Evolutionary conservation across 306 rosid species (phyloP).

Genomic region (Lathyrus tuberosus): DNA sequence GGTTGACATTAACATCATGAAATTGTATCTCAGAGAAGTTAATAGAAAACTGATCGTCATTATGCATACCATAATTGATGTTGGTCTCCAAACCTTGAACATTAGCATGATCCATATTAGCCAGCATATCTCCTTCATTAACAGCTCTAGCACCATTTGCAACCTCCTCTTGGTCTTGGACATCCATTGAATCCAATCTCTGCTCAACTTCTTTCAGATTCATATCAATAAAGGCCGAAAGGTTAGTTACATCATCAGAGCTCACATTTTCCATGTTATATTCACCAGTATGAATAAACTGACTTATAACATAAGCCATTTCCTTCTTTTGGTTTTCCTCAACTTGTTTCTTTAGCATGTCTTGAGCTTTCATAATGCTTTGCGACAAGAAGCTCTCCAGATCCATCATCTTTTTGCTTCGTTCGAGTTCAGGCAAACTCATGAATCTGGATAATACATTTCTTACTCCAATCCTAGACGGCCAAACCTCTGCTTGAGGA

Average conservation of each 20-base stretch:
- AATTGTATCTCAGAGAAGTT: background rate
- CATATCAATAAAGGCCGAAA: background rate
- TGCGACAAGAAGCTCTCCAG: slow-evolving; percentile 33
- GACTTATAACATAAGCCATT: background rate
- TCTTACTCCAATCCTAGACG: background rate
- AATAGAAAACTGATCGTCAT: background rate
- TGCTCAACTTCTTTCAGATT: background rate
- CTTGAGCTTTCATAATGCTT: slow-evolving; percentile 13
- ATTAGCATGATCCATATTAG: background rate
- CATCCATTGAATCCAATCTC: background rate
- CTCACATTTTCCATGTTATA: background rate
- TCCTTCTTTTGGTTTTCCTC: slow-evolving; percentile 9
- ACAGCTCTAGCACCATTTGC: background rate
- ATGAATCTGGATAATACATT: slow-evolving; percentile 14
- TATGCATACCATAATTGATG: background rate
- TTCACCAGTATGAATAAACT: background rate
- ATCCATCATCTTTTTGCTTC: slow-evolving; percentile 37
- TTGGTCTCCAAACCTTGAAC: background rate
- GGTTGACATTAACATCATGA: background rate
- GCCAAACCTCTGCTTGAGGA: slow-evolving; percentile 44
- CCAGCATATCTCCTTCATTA: background rate
- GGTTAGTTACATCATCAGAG: background rate
- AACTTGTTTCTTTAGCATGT: background rate
- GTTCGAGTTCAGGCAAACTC: background rate
- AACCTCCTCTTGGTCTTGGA: background rate